Conservation (phyloP, 2,329 filamentous ascomycete genomes). For the Colletotrichum sidae region DNA sequence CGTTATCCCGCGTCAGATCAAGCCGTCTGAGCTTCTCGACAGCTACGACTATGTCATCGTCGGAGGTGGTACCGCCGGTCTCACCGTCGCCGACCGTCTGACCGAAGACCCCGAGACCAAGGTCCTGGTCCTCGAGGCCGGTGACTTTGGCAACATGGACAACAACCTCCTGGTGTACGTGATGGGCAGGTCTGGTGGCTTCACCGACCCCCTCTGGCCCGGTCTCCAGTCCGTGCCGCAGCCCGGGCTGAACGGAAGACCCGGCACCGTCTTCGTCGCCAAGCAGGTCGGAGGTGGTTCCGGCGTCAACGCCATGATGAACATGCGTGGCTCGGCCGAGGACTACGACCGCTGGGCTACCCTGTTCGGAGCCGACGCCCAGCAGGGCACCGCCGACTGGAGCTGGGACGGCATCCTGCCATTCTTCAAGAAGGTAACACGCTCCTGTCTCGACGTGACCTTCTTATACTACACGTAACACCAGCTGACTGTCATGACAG, state of each 20-base stretch:
- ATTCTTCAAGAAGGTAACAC: conserved; percentile 56
- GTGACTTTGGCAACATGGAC: conserved; percentile 30
- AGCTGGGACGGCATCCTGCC: conserved; percentile 51
- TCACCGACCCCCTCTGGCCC: conserved; percentile 9
- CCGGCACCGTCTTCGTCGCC: conserved; percentile 15
- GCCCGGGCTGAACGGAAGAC: conserved; percentile 21
- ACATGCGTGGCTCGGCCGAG: conserved; percentile 35
- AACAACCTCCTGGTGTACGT: conserved; percentile 19
- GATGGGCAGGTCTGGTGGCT: not conserved
- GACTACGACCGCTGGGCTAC: conserved; percentile 45
- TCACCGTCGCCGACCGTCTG: conserved; percentile 49
- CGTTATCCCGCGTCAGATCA: conserved; percentile 23
- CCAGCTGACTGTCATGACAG: conserved; percentile 7
- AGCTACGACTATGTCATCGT: conserved; percentile 47
- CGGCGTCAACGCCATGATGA: conserved; percentile 38
- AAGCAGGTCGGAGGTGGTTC: conserved; percentile 36
- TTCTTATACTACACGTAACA: too few species aligned
- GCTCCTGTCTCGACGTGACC: too few species aligned
- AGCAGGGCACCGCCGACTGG: conserved; percentile 44
- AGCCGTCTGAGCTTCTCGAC: conserved; percentile 13
- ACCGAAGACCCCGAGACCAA: conserved; percentile 29
- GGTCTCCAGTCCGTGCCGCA: conserved; percentile 26
- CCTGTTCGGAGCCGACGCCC: conserved; percentile 51
- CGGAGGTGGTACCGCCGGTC: conserved; percentile 47
- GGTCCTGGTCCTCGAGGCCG: conserved; percentile 29